These are phyloP conservation scores for Chaetomidium leptoderma DNA, from an alignment of 495 filamentous ascomycete species.

Conservation along the genomic window DNA sequence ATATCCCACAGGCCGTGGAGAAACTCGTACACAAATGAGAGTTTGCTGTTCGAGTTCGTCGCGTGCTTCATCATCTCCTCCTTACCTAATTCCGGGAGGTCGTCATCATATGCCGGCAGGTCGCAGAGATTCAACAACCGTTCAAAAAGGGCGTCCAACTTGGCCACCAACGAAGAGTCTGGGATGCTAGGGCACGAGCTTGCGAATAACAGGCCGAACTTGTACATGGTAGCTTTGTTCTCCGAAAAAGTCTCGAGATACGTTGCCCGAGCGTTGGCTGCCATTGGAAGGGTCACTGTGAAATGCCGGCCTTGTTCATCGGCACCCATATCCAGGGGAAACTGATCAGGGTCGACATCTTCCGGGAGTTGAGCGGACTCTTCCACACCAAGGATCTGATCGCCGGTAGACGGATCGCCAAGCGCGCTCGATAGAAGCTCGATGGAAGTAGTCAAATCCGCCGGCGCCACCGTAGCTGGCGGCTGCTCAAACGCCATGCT, in stretches of 20 bases:
- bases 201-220: constrained; percentile 33
- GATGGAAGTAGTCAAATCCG: constrained; percentile 34
- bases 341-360: neutral
- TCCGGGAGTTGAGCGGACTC: neutral
- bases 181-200: constrained; percentile 22
- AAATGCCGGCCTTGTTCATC: constrained; percentile 23
- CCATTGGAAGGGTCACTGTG: constrained; percentile 42
- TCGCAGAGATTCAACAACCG: constrained; percentile 41
- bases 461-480: constrained; percentile 38
- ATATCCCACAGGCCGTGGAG: constrained; percentile 30
- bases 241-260: constrained; percentile 39
- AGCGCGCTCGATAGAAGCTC: constrained; percentile 27
- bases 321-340: neutral
- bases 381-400: constrained; percentile 12
- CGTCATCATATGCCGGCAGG: constrained; percentile 38
- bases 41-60: constrained; percentile 42
- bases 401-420: constrained; percentile 18
- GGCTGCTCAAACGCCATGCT: constrained; percentile 13
- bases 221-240: constrained; percentile 33
- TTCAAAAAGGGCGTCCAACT: constrained; percentile 38
- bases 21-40: constrained; percentile 44
- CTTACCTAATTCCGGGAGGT: constrained; percentile 27
- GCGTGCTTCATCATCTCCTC: constrained; percentile 36
- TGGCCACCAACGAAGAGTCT: constrained; percentile 25
- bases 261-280: constrained; percentile 32